These are phyloP conservation scores for Candida loeiensis DNA, from an alignment of 805 yeast genomes.

Conservation along the genomic window DNA sequence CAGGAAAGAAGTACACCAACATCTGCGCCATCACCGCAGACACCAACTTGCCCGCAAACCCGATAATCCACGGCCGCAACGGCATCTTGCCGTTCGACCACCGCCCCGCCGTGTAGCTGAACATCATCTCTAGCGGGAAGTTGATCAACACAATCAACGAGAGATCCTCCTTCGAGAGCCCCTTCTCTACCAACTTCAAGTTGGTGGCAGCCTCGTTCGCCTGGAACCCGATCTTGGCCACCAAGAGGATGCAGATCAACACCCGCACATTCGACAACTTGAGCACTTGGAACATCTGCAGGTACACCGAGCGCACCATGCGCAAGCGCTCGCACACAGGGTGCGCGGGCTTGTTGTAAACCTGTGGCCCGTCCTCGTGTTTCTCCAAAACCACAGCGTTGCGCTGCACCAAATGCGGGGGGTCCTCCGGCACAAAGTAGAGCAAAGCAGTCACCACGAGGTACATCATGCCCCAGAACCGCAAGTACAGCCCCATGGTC, in stretches of 20 bases:
- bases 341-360: conserved; percentile 18
- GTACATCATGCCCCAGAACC: conserved; percentile 73
- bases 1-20: conserved; percentile 71
- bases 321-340: conserved; percentile 16
- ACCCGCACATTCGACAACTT: conserved; percentile 68
- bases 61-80: conserved; percentile 84
- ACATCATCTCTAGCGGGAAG: conserved; percentile 91
- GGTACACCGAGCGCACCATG: conserved; percentile 52
- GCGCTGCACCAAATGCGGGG: conserved; percentile 42
- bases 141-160: conserved; percentile 91
- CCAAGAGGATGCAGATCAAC: conserved; percentile 67
- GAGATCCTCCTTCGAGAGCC: conserved; percentile 88
- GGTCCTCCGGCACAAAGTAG: conserved; percentile 67
- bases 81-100: conserved; percentile 84
- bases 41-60: conserved; percentile 72
- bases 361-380: conserved; percentile 7
- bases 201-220: conserved; percentile 96
- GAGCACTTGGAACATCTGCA: conserved; percentile 65
- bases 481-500: conserved; percentile 69
- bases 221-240: conserved; percentile 89
- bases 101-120: conserved; percentile 93
- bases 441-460: conserved; percentile 63
- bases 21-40: conserved; percentile 77
- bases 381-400: conserved; percentile 26
- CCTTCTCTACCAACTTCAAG: conserved; percentile 83